Percentiles rank a stretch among this genome's conserved stretches.
Conservation (phyloP, 2,329 filamentous ascomycete species). For the Blastomyces gilchristii region DNA sequence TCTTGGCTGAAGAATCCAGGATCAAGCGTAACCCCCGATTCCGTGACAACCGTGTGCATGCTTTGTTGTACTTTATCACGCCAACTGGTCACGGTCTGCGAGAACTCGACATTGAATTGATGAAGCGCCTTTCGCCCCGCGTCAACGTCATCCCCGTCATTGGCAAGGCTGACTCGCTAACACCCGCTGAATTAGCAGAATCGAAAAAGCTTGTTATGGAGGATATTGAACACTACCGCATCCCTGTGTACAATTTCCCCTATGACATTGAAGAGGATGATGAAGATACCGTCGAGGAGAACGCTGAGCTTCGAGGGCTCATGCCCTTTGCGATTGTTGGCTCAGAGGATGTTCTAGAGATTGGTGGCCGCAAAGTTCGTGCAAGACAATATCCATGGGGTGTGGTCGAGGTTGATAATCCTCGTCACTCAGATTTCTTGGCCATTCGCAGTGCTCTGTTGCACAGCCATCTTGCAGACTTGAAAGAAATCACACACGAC, state of each 20-base stretch:
- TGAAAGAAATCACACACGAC: slow-evolving; percentile 99
- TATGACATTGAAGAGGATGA: slow-evolving; percentile 99
- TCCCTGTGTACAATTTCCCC: slow-evolving; percentile 99
- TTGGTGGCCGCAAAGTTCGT: slow-evolving; percentile 82
- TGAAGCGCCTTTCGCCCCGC: slow-evolving; percentile 96
- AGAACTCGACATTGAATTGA: slow-evolving; percentile 97
- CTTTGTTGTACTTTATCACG: slow-evolving; percentile 98
- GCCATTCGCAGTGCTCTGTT: slow-evolving; percentile 92
- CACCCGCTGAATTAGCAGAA: slow-evolving; percentile 89
- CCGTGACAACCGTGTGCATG: slow-evolving; percentile 97
- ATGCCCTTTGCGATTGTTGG: slow-evolving; percentile 99
- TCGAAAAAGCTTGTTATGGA: slow-evolving; percentile 99
- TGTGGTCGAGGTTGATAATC: slow-evolving; percentile 97
- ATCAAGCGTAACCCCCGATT: slow-evolving; percentile 99
- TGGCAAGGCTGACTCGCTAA: slow-evolving; percentile 94
- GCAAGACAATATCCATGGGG: slow-evolving; percentile 98
- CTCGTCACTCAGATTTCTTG: slow-evolving; percentile 95
- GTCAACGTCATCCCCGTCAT: slow-evolving; percentile 99
- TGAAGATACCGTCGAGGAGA: slow-evolving; percentile 98
- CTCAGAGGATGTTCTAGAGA: slow-evolving; percentile 89
- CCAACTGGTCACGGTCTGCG: slow-evolving; percentile 95
- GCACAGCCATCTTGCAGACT: slow-evolving; percentile 92
- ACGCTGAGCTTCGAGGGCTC: slow-evolving; percentile 88
- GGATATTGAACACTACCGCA: slow-evolving; percentile 99
- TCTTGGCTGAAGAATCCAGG: slow-evolving; percentile 96